Base-by-base conservation (phyloP, 768 basidiomycete species). In the Xerocomellus chrysenteron region DNA sequence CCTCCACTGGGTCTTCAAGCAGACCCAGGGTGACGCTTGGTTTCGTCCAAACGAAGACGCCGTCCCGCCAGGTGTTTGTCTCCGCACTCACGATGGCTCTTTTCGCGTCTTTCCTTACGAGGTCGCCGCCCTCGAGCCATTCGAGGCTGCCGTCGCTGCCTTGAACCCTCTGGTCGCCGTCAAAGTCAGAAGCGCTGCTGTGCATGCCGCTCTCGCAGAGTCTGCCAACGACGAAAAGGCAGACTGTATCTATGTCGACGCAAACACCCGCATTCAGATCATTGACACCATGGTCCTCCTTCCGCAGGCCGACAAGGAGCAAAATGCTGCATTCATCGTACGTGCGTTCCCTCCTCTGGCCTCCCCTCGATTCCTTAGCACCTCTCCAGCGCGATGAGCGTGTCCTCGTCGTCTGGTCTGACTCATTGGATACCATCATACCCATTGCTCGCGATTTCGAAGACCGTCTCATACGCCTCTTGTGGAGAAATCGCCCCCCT, bases 331-430 rank as follows among this genome's bases (percentile, higher is more conserved):
- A 1, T 94, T 94, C 68, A 84, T 92, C 65, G 87, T 87, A 55
- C 59, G 86, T 79, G 12, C 19, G 0, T 21, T 4, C n/a, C 52
- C 33, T n/a, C 14, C 12, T 42, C 24, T 30, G 19, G 35, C 28
- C n/a, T 47, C 42, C 13, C 7, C n/a, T 53, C 37, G 9, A 32
- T 50, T 14, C 1, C 46, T 55, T 10, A 55, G 26, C 17, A 21
- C 44, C 50, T 51, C 4, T 50, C 6, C 60, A 88, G 87, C 83
- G 92, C 45, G 88, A 92, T 68, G 92, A 94, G 68, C 83, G 88
- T 39, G 88, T 90, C 17, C 79, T 94, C 52, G 82, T 94, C 58
- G 84, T 94, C 59, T 94, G 92, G 92, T 85, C 87, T 19, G 88
- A 92, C 67, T 80, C 83, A 0, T 78, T 93, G 44, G 89, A 92